Evolutionary conservation across 2,329 filamentous ascomycete genomes (phyloP).

Genomic region (Beauveria caledonica): DNA sequence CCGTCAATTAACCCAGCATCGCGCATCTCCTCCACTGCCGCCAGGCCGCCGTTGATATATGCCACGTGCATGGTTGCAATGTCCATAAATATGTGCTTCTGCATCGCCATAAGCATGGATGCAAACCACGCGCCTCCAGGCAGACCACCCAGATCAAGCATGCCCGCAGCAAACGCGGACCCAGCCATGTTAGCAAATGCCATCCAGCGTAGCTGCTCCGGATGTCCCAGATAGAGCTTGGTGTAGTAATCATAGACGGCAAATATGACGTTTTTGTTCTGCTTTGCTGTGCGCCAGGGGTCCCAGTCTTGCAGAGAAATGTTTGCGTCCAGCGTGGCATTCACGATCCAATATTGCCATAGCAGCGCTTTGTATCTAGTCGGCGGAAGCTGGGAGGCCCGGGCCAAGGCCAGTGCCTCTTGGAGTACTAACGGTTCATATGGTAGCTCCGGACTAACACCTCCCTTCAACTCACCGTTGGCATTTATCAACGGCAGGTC

Average conservation of each 20-base stretch:
- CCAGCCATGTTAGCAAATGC: slow-evolving; percentile 7
- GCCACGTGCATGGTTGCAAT: slow-evolving; percentile 3
- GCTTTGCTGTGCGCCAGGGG: neutral
- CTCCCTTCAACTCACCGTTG: slow-evolving; percentile 1
- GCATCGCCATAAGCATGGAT: slow-evolving; percentile 8
- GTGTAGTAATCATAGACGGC: slow-evolving; percentile 2
- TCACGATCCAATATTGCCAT: slow-evolving; percentile 6
- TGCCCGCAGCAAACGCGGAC: neutral
- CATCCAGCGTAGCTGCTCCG: slow-evolving; percentile 3
- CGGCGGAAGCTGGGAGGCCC: neutral
- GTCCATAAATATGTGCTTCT: slow-evolving; percentile 6
- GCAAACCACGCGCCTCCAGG: neutral
- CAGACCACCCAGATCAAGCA: slow-evolving; percentile 1
- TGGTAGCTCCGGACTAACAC: neutral
- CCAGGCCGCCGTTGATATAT: neutral
- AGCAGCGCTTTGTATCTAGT: neutral
- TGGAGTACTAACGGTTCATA: neutral
- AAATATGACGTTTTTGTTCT: neutral
- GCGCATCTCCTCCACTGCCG: slow-evolving; percentile 2
- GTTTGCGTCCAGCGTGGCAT: neutral
- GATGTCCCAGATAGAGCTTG: slow-evolving; percentile 1
- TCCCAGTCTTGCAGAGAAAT: slow-evolving; percentile 5
- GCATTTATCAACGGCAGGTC: neutral
- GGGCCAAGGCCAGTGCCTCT: neutral
- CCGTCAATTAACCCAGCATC: neutral